phyloP scores from a whole-genome alignment of 306 rosid genomes.

The Malus fusca region DNA sequence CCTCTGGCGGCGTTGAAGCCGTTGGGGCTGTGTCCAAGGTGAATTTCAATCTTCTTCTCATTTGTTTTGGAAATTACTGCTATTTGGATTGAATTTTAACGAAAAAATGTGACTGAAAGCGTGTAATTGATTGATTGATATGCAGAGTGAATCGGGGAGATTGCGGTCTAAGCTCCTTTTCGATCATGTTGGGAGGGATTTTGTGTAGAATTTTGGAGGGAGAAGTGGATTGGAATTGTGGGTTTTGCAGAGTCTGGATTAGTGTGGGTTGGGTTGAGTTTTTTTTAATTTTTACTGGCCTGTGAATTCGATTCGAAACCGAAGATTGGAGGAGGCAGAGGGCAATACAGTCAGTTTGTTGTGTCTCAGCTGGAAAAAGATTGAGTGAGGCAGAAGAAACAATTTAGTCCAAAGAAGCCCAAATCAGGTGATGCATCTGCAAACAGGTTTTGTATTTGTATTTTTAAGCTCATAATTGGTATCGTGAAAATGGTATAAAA shows the following conservation, averaged over 20 bases:
- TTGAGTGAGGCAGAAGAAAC: not conserved
- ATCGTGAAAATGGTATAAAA: not conserved
- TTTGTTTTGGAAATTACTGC: not conserved
- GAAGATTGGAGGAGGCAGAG: conserved; percentile 16
- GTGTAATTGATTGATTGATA: not conserved
- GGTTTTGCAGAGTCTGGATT: not conserved
- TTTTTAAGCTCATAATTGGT: not conserved
- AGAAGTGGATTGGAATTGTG: not conserved
- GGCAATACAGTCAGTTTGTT: not conserved
- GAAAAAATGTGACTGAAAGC: not conserved
- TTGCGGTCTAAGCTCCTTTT: conserved; percentile 20
- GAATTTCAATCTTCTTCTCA: not conserved
- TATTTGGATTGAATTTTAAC: not conserved
- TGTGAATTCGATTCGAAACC: conserved; percentile 12
- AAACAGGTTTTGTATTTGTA: not conserved
- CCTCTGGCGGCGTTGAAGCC: not conserved
- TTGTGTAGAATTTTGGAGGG: conserved; percentile 26
- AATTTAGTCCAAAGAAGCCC: not conserved
- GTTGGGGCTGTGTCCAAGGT: conserved; percentile 30
- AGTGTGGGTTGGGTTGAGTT: not conserved
- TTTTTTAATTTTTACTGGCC: not conserved
- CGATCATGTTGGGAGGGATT: conserved; percentile 33
- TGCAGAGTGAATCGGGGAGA: conserved; percentile 39
- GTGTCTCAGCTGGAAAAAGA: not conserved
- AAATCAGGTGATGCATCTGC: conserved; percentile 12